A percentile compares a stretch with the other conserved stretches of the same genome.
Evolutionary conservation across 2,329 filamentous ascomycete genomes (phyloP).

Genomic region (Trichoderma sp.): DNA sequence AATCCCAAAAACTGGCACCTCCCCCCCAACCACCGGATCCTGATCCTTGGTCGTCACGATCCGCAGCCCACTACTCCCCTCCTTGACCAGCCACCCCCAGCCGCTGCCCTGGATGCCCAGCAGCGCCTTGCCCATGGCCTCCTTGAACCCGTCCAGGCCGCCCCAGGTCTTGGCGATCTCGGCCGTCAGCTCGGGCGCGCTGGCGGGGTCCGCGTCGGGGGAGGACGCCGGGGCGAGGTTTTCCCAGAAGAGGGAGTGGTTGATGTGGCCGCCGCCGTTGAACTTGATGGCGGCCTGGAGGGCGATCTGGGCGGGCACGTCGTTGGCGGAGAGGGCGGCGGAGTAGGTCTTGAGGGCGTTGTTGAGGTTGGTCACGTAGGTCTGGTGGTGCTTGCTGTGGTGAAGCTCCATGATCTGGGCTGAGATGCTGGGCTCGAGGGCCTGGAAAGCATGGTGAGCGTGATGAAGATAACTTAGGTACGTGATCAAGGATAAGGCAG

Average conservation of each 20-base stretch:
- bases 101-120: constrained; percentile 79
- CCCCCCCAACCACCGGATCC: constrained; percentile 68
- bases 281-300: constrained; percentile 77
- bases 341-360: constrained; percentile 62
- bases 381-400: constrained; percentile 76
- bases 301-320: constrained; percentile 65
- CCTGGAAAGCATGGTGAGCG: constrained; percentile 56
- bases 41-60: constrained; percentile 87
- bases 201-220: constrained; percentile 56
- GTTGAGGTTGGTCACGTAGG: constrained; percentile 78
- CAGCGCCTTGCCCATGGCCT: constrained; percentile 65
- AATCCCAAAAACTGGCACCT: constrained; percentile 73
- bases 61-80: constrained; percentile 58
- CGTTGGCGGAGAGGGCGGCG: constrained; percentile 56
- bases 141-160: constrained; percentile 65
- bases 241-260: constrained; percentile 92
- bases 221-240: constrained; percentile 68
- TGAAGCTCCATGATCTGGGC: constrained; percentile 80
- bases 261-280: constrained; percentile 90
- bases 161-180: constrained; percentile 70
- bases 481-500: too few species aligned
- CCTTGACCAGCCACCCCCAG: constrained; percentile 83
- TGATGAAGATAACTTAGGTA: neutral
- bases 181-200: constrained; percentile 59
- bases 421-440: constrained; percentile 73